Conservation (phyloP, 257 asterid species). For the Galeopsis tetrahit region DNA sequence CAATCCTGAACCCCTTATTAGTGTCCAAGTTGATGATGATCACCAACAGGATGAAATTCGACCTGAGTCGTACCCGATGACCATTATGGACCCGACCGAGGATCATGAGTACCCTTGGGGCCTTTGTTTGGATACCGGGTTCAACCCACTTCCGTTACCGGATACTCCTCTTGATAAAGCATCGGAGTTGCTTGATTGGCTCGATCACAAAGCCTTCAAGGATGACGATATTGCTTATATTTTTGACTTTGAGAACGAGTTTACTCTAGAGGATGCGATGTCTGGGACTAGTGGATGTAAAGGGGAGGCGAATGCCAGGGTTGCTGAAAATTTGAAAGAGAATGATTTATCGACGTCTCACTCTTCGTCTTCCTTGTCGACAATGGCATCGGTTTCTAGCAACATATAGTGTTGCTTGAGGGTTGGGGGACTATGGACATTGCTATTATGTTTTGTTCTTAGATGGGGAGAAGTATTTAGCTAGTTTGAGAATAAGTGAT, state of each 20-base stretch:
- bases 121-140: slow-evolving; percentile 43
- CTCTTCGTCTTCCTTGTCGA: slow-evolving; percentile 46
- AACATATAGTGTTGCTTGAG: slow-evolving; percentile 9
- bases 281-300: slow-evolving; percentile 33
- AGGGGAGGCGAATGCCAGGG: neutral
- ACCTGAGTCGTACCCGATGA: slow-evolving; percentile 25
- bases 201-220: slow-evolving; percentile 41
- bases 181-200: slow-evolving; percentile 46
- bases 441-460: neutral
- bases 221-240: slow-evolving; percentile 54
- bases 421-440: neutral
- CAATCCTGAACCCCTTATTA: slow-evolving; percentile 8
- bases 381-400: slow-evolving; percentile 45
- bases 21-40: slow-evolving; percentile 27
- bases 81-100: slow-evolving; percentile 36
- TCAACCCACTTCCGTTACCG: slow-evolving; percentile 40
- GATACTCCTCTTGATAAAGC: slow-evolving; percentile 45
- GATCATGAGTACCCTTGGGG: slow-evolving; percentile 57
- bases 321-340: slow-evolving; percentile 27
- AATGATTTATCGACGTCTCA: slow-evolving; percentile 36
- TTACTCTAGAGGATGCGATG: slow-evolving; percentile 33
- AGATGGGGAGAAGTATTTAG: neutral
- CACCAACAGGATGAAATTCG: slow-evolving; percentile 31
- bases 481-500: neutral
- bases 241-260: slow-evolving; percentile 43